Base-by-base conservation (phyloP, 2,329 filamentous ascomycete species). In the Aspergillus vadensis region DNA sequence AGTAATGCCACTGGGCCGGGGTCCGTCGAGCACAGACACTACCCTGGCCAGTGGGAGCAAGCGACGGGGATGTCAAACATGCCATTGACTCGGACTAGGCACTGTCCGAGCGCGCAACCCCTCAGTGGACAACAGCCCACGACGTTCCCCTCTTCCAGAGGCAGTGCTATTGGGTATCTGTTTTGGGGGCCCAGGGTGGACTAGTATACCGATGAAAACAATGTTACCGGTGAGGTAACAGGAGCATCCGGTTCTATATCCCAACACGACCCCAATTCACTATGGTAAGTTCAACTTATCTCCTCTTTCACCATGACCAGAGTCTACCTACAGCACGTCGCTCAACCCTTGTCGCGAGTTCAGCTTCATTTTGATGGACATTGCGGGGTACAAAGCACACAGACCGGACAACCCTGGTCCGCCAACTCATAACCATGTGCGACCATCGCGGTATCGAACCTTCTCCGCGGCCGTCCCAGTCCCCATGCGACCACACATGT, bases 1-100 rank as follows among this genome's bases (percentile, higher is more conserved):
- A 39, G 38, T 55, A 55, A 55, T 47, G 53, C 53, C 53, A 55
- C 53, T 55, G 53, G 53, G 30, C 53, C 39, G 53, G 53, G 53
- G 39, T 21, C 23, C 53, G 39, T 44, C 14, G 25, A 55, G 53
- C 53, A 55, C 53, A 21, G 53, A 55, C 53, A 36, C 14, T 38
- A 55, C 30, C 43, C 41, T 47, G 44, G 53, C 53, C 39, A 32
- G 53, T 43, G 43, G 43, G 53, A 23, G 53, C 10, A 4, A 44
- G 53, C 39, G 32, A 53, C 17, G 25, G 43, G 30, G 25, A 44
- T 55, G 53, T 30, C 53, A 55, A 55, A 55, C 53, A 47, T 55
- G 53, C 41, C 53, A 55, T 55, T 50, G 47, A 50, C 47, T 27
- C 47, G 47, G 47, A 32, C 27, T 30, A 43, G 32, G 30, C 53